Evolutionary conservation across 2,329 filamentous ascomycete species (phyloP), one percentile per base, ranked within the genome.

Genomic region (Huntiella savannae): DNA sequence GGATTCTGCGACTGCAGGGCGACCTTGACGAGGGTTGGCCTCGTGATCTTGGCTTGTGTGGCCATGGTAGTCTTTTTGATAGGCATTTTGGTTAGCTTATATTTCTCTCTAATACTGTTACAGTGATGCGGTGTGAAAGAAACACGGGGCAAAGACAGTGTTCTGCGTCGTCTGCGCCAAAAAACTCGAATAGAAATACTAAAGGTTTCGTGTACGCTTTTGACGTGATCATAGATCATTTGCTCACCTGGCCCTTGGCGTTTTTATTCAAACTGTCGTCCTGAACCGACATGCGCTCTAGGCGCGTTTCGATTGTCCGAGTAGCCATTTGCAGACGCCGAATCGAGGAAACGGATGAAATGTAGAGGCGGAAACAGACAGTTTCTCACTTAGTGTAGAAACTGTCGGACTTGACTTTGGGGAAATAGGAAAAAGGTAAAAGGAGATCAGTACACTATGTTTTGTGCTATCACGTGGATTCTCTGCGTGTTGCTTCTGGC

Each of bases 271-370:
- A 36, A 58, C 88, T 92, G 63, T 94, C 87, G 58, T 95, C 87
- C 55, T 82, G 80, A 52, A 95, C 83, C 15, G 82, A 80, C 65
- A 95, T 75, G 62, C 79, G 79, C 75, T 94, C 86, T 58, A 96
- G 84, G 56, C 83, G 82, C 63, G 82, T 70, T 65, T 95, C 88
- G 40, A 96, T 70, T 44, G 75, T 77, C 55, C 82, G 75, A 49
- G 82, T 74, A 53, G 87, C 75, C 82, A 88, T 77, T 28, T 28
- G 22, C 8, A 28, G 22, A 28, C 22, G 22, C 22, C 22, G 22
- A 28, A 7, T 10, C 22, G 22, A 28, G 22, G 22, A 28, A 28
- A 28, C 22, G 8, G 22, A 28, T 28, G 22, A 28, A 28, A 28
- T 28, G 8, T 28, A 10, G 5, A 28, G 8, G 2, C 22, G 3